phyloP scores from a whole-genome alignment of 1,284 basidiomycete species.

The Rhodotorula sp. region DNA sequence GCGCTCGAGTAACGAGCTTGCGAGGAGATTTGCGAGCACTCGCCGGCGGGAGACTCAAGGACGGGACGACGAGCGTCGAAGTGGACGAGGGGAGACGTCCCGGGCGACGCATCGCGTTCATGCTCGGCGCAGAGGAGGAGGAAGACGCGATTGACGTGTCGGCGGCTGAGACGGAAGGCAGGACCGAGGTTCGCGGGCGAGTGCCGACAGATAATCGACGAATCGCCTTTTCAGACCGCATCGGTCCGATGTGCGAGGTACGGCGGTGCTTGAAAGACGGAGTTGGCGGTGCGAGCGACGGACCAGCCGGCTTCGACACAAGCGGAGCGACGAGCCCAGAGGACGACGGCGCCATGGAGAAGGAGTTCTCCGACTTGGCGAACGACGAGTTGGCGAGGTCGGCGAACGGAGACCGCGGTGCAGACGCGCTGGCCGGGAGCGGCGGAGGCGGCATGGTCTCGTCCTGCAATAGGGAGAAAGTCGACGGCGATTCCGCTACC shows the following conservation, averaged over 20 bases:
- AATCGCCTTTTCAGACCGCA: slow-evolving; percentile 32
- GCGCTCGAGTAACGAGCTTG: slow-evolving; percentile 14
- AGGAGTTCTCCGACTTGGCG: slow-evolving; percentile 1
- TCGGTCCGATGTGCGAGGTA: slow-evolving; percentile 37
- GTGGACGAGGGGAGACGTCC: background rate
- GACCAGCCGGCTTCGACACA: slow-evolving; percentile 5
- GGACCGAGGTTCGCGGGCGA: background rate
- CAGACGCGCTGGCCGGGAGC: background rate
- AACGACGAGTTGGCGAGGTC: slow-evolving; percentile 30
- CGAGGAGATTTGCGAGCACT: slow-evolving; percentile 21
- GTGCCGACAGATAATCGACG: slow-evolving; percentile 26
- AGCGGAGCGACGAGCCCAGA: slow-evolving; percentile 37
- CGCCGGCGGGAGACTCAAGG: background rate
- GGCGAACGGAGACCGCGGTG: slow-evolving; percentile 22
- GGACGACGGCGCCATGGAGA: slow-evolving; percentile 31
- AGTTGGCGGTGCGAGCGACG: slow-evolving; percentile 10
- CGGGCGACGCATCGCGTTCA: slow-evolving; percentile 8
- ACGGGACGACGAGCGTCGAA: background rate
- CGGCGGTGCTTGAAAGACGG: slow-evolving; percentile 21
- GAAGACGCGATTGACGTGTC: slow-evolving; percentile 5
- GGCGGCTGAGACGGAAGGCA: slow-evolving; percentile 1
- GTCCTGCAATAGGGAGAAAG: slow-evolving; percentile 27
- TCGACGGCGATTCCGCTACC: slow-evolving; percentile 16
- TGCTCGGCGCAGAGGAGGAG: background rate
- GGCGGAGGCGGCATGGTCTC: slow-evolving; percentile 10